A percentile compares a stretch with the other conserved stretches of the same genome.
These are phyloP conservation scores for Galeopsis tetrahit DNA, from an alignment of 257 asterid genomes.

Conservation along the genomic window DNA sequence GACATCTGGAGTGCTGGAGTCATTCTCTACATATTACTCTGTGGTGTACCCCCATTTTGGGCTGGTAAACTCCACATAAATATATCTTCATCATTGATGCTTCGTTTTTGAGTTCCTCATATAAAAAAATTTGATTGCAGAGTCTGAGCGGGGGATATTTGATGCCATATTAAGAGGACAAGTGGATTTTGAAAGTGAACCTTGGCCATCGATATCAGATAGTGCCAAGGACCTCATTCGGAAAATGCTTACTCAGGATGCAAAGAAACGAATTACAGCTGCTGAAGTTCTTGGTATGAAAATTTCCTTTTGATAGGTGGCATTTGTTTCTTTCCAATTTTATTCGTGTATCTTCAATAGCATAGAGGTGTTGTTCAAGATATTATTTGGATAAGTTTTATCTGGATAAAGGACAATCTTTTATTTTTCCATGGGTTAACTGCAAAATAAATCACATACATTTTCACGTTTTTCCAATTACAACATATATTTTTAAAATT, in stretches of 20 bases:
- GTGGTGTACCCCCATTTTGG: slow-evolving; percentile 94
- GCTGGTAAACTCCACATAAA: slow-evolving; percentile 49
- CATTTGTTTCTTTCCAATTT: background rate
- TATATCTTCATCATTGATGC: background rate
- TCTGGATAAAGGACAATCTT: background rate
- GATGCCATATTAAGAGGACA: slow-evolving; percentile 64
- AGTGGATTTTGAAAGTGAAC: slow-evolving; percentile 67
- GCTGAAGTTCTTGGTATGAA: slow-evolving; percentile 78
- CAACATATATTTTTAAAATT: too few species aligned
- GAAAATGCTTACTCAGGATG: slow-evolving; percentile 69
- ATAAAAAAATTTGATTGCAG: slow-evolving; percentile 42
- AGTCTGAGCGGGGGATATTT: slow-evolving; percentile 73
- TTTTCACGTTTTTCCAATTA: too few species aligned
- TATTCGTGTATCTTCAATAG: background rate
- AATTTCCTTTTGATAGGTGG: background rate
- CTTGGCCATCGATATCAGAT: slow-evolving; percentile 75
- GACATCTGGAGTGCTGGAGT: slow-evolving; percentile 96
- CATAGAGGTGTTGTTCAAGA: background rate
- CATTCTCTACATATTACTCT: slow-evolving; percentile 77
- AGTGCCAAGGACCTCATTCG: slow-evolving; percentile 83
- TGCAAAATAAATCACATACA: too few species aligned
- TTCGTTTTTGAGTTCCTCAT: slow-evolving; percentile 7
- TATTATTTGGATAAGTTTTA: background rate
- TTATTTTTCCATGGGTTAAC: too few species aligned
- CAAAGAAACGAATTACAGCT: slow-evolving; percentile 71